Evolutionary conservation across 129 eudicot genomes (phyloP).

Genomic region (Mikania micrantha): DNA sequence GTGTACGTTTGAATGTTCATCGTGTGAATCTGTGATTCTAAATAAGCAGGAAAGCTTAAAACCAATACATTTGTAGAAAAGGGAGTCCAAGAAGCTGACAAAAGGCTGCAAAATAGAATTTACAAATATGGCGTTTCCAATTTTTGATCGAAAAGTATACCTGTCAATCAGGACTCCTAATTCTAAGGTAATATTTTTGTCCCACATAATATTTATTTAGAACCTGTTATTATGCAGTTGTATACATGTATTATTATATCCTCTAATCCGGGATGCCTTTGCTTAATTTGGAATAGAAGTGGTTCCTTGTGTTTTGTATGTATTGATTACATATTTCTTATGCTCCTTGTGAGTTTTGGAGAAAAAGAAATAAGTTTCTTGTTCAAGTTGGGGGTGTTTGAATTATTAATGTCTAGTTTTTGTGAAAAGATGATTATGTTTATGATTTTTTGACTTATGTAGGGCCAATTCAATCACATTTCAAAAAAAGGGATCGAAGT

Average conservation of each 20-base stretch:
- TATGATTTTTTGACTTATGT: background rate
- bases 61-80: slow-evolving; percentile 44
- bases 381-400: background rate
- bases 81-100: slow-evolving; percentile 50
- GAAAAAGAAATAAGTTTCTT: background rate
- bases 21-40: background rate
- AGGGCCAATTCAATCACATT: background rate
- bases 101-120: slow-evolving; percentile 18
- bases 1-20: slow-evolving; percentile 1
- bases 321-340: too few relatives aligned
- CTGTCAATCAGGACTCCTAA: slow-evolving; percentile 33
- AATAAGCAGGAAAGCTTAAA: slow-evolving; percentile 59
- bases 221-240: background rate
- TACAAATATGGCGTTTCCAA: slow-evolving; percentile 58
- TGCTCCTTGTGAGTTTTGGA: background rate
- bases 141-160: slow-evolving; percentile 63
- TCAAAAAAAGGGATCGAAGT: background rate
- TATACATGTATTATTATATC: background rate
- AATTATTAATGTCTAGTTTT: background rate
- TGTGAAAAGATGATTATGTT: background rate
- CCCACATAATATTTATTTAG: too few relatives aligned
- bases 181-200: slow-evolving; percentile 33
- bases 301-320: background rate
- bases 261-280: background rate
- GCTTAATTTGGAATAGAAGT: background rate